A percentile compares a stretch with the other conserved stretches of the same genome.
Evolutionary conservation across 768 basidiomycete species (phyloP).

Genomic region (Clitopilus hobsonii): DNA sequence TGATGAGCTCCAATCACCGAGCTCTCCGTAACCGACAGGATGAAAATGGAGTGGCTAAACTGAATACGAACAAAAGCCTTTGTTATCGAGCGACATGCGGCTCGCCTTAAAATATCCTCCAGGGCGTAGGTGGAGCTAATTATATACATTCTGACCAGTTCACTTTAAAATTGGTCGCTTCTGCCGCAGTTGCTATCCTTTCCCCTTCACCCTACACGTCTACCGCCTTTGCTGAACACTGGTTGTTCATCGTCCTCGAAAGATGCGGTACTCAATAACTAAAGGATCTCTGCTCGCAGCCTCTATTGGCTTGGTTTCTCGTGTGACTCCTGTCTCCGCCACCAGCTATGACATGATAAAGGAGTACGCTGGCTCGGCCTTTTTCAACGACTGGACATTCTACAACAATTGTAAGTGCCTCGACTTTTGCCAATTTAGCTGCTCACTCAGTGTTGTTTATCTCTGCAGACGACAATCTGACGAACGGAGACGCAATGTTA

Average conservation of each 20-base stretch:
- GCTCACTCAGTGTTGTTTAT: slow-evolving; percentile 1
- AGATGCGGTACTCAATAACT: neutral
- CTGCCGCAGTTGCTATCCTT: slow-evolving; percentile 1
- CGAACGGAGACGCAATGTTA: slow-evolving; percentile 58
- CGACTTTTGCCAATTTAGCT: neutral
- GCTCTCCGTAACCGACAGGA: neutral
- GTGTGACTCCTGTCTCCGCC: slow-evolving; percentile 4
- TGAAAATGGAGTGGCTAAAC: neutral
- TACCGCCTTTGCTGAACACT: neutral
- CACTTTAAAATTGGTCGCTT: neutral
- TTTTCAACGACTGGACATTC: slow-evolving; percentile 69
- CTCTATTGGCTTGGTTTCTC: neutral
- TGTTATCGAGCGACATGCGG: neutral
- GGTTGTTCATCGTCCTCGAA: neutral
- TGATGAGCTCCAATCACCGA: neutral
- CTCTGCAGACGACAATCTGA: slow-evolving; percentile 58
- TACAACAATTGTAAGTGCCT: slow-evolving; percentile 46
- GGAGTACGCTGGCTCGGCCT: slow-evolving; percentile 54
- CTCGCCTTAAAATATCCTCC: neutral
- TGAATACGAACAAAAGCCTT: neutral
- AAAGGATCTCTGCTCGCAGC: neutral
- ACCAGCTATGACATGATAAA: slow-evolving; percentile 44
- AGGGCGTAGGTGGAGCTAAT: neutral
- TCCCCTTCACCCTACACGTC: neutral
- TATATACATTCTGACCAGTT: neutral